Evolutionary conservation across 192 early-diverging fungal species (phyloP).

Genomic region (Gamsiella multidivaricata): DNA sequence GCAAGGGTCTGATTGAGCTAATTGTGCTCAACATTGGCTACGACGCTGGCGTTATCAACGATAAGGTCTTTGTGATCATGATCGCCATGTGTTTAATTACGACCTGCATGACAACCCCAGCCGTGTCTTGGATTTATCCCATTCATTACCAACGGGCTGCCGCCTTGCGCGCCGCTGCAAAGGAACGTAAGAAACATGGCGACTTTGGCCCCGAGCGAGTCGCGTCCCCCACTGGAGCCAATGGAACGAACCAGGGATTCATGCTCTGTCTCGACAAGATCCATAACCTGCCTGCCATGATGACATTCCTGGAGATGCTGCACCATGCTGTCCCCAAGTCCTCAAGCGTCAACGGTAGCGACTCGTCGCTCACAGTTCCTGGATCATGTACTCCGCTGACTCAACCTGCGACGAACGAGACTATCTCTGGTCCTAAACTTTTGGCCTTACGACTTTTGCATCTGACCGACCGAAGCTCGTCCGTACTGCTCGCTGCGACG

Average conservation of each 20-base stretch:
- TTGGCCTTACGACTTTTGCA: constrained; percentile 82
- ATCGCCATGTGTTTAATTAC: constrained; percentile 75
- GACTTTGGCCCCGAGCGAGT: constrained; percentile 2
- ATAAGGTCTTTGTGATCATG: constrained; percentile 64
- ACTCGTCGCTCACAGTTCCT: constrained; percentile 14
- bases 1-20: constrained; percentile 94
- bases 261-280: constrained; percentile 56
- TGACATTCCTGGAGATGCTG: constrained; percentile 56
- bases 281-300: constrained; percentile 57
- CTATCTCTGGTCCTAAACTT: constrained; percentile 43
- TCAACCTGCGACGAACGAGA: neutral
- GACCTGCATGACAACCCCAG: constrained; percentile 88
- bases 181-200: constrained; percentile 13
- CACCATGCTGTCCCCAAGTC: constrained; percentile 6
- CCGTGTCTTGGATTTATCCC: constrained; percentile 80
- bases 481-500: constrained; percentile 76
- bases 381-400: neutral
- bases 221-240: neutral
- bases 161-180: constrained; percentile 15
- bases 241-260: constrained; percentile 32
- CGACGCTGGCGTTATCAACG: constrained; percentile 85
- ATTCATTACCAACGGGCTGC: constrained; percentile 64
- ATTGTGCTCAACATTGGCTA: constrained; percentile 96
- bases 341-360: neutral
- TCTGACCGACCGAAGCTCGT: constrained; percentile 82